Evolutionary conservation across 371 early-diverging fungal genomes (phyloP).

Genomic region (Mortierella sp.): DNA sequence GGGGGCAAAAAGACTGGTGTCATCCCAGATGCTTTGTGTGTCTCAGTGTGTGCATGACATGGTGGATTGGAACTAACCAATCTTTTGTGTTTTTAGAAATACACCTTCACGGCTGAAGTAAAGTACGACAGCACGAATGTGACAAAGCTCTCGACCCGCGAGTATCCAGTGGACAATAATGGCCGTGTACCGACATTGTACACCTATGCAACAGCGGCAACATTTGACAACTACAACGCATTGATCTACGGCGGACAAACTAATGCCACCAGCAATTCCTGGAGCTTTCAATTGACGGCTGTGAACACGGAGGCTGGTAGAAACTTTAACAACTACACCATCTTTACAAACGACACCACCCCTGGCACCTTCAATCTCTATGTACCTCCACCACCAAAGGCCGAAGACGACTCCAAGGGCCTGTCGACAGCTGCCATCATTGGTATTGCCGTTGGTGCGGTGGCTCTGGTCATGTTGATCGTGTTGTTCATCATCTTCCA

Average conservation of each 20-base stretch:
- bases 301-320: constrained; percentile 1
- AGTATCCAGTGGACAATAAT: not conserved
- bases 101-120: constrained; percentile 10
- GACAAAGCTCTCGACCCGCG: constrained; percentile 17
- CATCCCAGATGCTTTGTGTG: no score
- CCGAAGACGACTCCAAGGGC: constrained; percentile 13
- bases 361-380: constrained; percentile 23
- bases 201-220: constrained; percentile 27
- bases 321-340: constrained; percentile 10
- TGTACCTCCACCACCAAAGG: constrained; percentile 4
- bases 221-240: not conserved
- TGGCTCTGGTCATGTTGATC: constrained; percentile 32
- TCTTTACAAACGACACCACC: not conserved
- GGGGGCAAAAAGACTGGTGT: not conserved
- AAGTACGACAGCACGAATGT: not conserved
- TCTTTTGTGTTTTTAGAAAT: not conserved
- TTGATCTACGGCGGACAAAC: constrained; percentile 39
- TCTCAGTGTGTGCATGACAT: no score
- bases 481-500: constrained; percentile 28
- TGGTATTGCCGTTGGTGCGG: constrained; percentile 47
- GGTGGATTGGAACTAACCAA: not conserved
- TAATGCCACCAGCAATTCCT: constrained; percentile 13
- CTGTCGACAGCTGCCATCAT: constrained; percentile 47
- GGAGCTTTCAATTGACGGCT: constrained; percentile 28
- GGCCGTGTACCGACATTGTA: constrained; percentile 24